phyloP scores from a whole-genome alignment of 371 early-diverging fungal genomes.

The Actinomucor elegans region DNA sequence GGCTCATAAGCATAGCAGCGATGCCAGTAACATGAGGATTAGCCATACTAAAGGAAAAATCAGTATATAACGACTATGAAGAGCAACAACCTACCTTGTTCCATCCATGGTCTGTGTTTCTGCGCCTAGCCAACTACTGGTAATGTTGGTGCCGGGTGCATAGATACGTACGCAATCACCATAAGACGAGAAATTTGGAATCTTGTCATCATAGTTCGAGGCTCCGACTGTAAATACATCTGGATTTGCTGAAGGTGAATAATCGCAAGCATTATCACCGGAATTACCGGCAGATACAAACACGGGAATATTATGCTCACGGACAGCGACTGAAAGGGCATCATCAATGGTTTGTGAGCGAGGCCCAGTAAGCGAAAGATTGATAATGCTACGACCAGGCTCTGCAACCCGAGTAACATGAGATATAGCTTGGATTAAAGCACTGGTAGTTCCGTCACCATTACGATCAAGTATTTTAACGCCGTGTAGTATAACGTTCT shows the following conservation, averaged over 20 bases:
- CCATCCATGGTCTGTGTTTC: constrained; percentile 54
- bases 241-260: constrained; percentile 63
- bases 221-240: constrained; percentile 74
- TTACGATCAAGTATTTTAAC: constrained; percentile 63
- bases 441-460: constrained; percentile 49
- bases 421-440: constrained; percentile 32
- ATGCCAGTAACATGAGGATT: constrained; percentile 67
- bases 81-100: constrained; percentile 44
- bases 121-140: constrained; percentile 50
- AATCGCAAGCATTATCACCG: constrained; percentile 63
- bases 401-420: constrained; percentile 28
- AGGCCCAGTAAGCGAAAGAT: constrained; percentile 63
- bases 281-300: constrained; percentile 78
- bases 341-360: constrained; percentile 33
- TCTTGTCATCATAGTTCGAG: constrained; percentile 38
- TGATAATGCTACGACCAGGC: constrained; percentile 39
- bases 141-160: constrained; percentile 52
- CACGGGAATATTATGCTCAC: constrained; percentile 34
- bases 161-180: constrained; percentile 63
- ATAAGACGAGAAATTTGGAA: constrained; percentile 52
- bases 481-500: constrained; percentile 57
- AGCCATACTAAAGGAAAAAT: constrained; percentile 55
- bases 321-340: constrained; percentile 49
- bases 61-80: background rate
- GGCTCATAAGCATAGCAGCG: constrained; percentile 41